phyloP scores from a whole-genome alignment of 2,329 filamentous ascomycete genomes.

The Coniochaeta pulveracea region DNA sequence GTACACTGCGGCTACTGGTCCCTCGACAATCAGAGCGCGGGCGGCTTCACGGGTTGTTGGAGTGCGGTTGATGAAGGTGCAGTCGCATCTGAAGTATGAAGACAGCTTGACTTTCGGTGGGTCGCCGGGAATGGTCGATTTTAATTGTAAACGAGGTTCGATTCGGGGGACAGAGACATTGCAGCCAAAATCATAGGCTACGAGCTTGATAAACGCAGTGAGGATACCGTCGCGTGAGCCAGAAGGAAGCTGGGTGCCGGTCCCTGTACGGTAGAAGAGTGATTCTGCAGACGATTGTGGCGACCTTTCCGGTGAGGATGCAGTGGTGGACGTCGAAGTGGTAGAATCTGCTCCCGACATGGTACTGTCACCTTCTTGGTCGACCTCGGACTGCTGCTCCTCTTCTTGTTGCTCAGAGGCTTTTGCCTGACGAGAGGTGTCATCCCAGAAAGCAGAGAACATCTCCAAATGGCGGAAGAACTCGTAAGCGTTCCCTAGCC shows the following conservation, averaged over 20 bases:
- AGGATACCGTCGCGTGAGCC: slow-evolving; percentile 47
- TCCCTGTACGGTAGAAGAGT: slow-evolving; percentile 30
- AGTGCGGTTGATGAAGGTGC: slow-evolving; percentile 48
- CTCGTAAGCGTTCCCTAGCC: slow-evolving; percentile 53
- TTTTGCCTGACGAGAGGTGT: slow-evolving; percentile 36
- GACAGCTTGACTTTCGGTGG: slow-evolving; percentile 22
- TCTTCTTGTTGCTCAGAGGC: slow-evolving; percentile 4
- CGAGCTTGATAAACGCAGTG: slow-evolving; percentile 49
- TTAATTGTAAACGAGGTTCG: slow-evolving; percentile 48
- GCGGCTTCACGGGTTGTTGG: slow-evolving; percentile 49
- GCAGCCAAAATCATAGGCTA: slow-evolving; percentile 56
- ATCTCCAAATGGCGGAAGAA: slow-evolving; percentile 53
- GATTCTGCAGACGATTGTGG: slow-evolving; percentile 7
- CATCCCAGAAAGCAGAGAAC: slow-evolving; percentile 50
- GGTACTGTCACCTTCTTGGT: slow-evolving; percentile 2
- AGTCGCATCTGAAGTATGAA: slow-evolving; percentile 49
- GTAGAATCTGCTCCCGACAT: slow-evolving; percentile 1
- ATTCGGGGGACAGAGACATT: slow-evolving; percentile 43
- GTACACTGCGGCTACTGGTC: slow-evolving; percentile 49
- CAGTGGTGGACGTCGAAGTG: no score
- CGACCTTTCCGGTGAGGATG: slow-evolving; percentile 5
- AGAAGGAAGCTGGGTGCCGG: slow-evolving; percentile 44
- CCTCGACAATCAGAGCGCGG: slow-evolving; percentile 47
- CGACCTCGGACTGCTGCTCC: slow-evolving; percentile 3
- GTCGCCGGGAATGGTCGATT: slow-evolving; percentile 17